Evolutionary conservation across 2,329 filamentous ascomycete species (phyloP).

Genomic region (Clonostachys byssicola): DNA sequence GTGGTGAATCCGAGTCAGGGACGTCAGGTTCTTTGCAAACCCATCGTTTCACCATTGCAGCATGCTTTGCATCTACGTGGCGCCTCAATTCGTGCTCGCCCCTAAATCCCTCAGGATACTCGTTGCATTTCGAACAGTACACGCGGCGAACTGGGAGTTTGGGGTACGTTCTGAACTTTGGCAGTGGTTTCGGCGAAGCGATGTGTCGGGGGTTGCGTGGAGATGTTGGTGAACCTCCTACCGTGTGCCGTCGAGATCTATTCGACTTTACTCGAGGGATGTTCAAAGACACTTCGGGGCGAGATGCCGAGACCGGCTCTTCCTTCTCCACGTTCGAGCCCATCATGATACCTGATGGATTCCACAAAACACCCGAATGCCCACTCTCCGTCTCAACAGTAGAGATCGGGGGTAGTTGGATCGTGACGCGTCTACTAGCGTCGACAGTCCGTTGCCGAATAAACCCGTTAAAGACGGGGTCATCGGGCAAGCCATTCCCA

Average conservation of each 20-base stretch:
- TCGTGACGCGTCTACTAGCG: not conserved
- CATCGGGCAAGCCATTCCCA: conserved; percentile 35
- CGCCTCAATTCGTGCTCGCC: conserved; percentile 82
- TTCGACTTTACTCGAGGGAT: conserved; percentile 8
- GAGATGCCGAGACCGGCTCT: not conserved
- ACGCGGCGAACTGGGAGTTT: conserved; percentile 64
- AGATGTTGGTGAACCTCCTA: conserved; percentile 37
- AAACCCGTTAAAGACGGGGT: conserved; percentile 24
- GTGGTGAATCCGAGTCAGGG: conserved; percentile 26
- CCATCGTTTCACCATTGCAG: conserved; percentile 50
- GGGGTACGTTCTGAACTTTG: conserved; percentile 33
- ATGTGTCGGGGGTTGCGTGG: conserved; percentile 26
- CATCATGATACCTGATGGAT: not conserved
- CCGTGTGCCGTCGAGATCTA: conserved; percentile 33
- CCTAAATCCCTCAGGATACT: conserved; percentile 81
- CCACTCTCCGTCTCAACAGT: not conserved
- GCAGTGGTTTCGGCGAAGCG: conserved; percentile 34
- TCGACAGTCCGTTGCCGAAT: conserved; percentile 13
- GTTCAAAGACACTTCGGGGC: not conserved
- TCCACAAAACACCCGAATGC: no score
- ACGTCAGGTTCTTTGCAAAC: conserved; percentile 48
- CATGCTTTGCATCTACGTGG: conserved; percentile 58
- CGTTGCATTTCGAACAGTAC: conserved; percentile 73
- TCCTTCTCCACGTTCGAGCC: not conserved
- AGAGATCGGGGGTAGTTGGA: not conserved